Evolutionary conservation across 2,329 filamentous ascomycete genomes (phyloP).

Genomic region (Diplodia scrobiculata): DNA sequence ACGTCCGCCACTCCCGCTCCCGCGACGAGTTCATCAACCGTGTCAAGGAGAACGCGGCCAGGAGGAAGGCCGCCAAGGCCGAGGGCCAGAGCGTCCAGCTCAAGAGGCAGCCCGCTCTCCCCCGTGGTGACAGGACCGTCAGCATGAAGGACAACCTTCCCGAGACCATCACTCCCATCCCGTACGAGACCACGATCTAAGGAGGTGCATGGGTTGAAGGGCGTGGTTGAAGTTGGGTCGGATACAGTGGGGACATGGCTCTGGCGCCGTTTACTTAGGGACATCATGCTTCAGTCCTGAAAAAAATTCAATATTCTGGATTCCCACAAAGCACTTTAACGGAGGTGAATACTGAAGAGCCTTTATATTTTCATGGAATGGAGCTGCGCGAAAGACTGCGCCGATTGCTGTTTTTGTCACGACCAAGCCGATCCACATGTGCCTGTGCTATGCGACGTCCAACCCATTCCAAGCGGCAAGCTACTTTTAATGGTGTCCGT

Average conservation of each 20-base stretch:
- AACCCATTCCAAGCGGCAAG: background rate
- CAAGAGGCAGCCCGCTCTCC: conserved; percentile 83
- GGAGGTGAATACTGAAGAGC: conserved; percentile 2
- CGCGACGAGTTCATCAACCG: conserved; percentile 94
- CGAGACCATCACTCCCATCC: conserved; percentile 85
- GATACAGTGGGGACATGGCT: conserved; percentile 26
- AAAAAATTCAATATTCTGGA: conserved; percentile 26
- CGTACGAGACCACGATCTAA: conserved; percentile 99
- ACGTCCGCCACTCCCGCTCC: conserved; percentile 91
- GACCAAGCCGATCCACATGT: background rate
- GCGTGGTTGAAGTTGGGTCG: conserved; percentile 25
- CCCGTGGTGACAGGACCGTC: conserved; percentile 79
- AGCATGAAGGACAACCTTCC: conserved; percentile 79
- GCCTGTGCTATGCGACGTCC: background rate
- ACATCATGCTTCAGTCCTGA: conserved; percentile 29
- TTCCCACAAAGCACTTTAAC: conserved; percentile 11
- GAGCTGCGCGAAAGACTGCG: background rate
- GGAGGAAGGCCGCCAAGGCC: conserved; percentile 90
- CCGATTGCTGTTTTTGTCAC: background rate
- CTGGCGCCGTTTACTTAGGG: conserved; percentile 30
- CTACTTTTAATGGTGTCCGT: background rate
- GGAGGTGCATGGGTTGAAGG: conserved; percentile 35
- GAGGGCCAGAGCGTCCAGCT: conserved; percentile 84
- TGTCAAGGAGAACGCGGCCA: conserved; percentile 93
- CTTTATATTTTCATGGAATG: background rate